A percentile compares a stretch with the other conserved stretches of the same genome.
These are phyloP conservation scores for Leccinum pseudoinsigne DNA, from an alignment of 1,284 basidiomycete genomes.

Conservation along the genomic window DNA sequence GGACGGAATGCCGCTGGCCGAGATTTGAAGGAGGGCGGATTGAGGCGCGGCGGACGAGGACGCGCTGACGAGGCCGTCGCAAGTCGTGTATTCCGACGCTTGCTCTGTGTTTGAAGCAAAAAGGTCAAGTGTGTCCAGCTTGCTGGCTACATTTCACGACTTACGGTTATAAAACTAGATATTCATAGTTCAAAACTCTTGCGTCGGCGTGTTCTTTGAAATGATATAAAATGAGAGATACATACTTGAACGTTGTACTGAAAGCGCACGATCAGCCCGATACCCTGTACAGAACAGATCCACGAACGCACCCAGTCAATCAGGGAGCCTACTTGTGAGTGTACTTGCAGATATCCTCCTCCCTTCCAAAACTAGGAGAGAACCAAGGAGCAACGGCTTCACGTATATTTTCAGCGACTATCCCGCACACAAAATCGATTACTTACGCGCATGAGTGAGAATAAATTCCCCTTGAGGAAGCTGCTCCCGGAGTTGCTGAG, in stretches of 20 bases:
- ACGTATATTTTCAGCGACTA: background rate
- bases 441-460: conserved; percentile 39
- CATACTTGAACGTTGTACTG: conserved; percentile 46
- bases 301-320: conserved; percentile 47
- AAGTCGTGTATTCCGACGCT: conserved; percentile 46
- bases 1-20: conserved; percentile 46
- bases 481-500: conserved; percentile 35
- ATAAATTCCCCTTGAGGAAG: conserved; percentile 37
- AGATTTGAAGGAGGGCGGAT: conserved; percentile 59
- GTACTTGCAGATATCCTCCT: conserved; percentile 48
- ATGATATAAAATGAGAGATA: background rate
- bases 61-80: conserved; percentile 40
- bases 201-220: background rate
- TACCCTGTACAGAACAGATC: background rate
- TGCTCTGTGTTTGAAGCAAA: conserved; percentile 38
- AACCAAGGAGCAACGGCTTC: background rate
- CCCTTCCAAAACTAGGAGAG: conserved; percentile 9
- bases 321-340: conserved; percentile 51
- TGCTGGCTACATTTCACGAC: conserved; percentile 11
- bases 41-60: conserved; percentile 44
- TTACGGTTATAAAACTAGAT: conserved; percentile 62
- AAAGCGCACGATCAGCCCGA: background rate
- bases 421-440: background rate
- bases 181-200: background rate
- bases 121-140: background rate